These are phyloP conservation scores for Pseudogymnoascus sp. DNA, from an alignment of 2,329 filamentous ascomycete genomes.

Conservation along the genomic window DNA sequence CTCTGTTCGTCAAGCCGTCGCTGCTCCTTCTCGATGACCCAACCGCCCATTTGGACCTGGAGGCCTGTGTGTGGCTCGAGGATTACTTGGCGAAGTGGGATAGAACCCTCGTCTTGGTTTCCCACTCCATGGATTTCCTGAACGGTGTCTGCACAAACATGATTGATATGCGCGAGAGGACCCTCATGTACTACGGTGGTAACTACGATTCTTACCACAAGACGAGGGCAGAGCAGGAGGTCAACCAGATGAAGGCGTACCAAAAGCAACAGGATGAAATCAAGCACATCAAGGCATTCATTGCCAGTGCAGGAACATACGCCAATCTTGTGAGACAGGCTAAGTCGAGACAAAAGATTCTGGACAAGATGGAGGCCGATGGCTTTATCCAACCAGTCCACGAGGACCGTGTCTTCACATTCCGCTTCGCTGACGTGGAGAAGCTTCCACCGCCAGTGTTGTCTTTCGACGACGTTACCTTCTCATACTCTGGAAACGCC, in stretches of 20 bases:
- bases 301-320: constrained; percentile 98
- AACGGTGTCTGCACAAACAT: constrained; percentile 98
- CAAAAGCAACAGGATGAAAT: constrained; percentile 99
- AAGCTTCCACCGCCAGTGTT: constrained; percentile 97
- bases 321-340: constrained; percentile 98
- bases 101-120: constrained; percentile 85
- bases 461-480: constrained; percentile 94
- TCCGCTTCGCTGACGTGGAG: constrained; percentile 97
- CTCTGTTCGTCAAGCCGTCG: constrained; percentile 95
- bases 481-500: constrained; percentile 87
- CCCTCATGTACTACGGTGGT: constrained; percentile 96
- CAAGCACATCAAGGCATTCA: constrained; percentile 99
- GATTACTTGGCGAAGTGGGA: constrained; percentile 99
- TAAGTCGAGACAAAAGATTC: constrained; percentile 98
- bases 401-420: constrained; percentile 83
- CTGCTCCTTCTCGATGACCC: constrained; percentile 95
- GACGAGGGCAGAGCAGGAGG: constrained; percentile 88
- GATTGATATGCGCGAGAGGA: constrained; percentile 91
- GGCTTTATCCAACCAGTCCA: constrained; percentile 91
- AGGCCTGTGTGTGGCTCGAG: constrained; percentile 99
- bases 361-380: constrained; percentile 99
- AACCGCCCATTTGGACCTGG: constrained; percentile 97
- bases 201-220: constrained; percentile 99
- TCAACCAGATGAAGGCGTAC: constrained; percentile 99
- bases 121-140: constrained; percentile 97